Evolutionary conservation across 1,284 basidiomycete species (phyloP).

Genomic region (Apiotrichum sp.): DNA sequence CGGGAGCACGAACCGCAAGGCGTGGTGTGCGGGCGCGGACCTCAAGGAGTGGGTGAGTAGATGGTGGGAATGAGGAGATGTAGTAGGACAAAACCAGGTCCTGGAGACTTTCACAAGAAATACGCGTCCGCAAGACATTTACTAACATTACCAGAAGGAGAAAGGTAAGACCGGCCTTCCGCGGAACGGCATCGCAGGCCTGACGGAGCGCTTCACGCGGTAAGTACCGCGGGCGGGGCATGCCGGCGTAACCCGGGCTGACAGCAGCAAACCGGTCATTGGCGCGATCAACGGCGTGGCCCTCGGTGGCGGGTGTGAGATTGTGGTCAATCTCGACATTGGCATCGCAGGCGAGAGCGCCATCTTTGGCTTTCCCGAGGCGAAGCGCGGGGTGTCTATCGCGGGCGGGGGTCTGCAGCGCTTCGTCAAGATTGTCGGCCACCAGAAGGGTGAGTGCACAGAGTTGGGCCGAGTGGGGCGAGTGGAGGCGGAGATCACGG

Average conservation of each 20-base stretch:
- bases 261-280: slow-evolving; percentile 16
- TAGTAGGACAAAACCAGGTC: no score
- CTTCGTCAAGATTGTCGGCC: slow-evolving; percentile 13
- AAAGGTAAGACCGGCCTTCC: slow-evolving; percentile 2
- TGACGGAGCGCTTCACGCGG: slow-evolving; percentile 14
- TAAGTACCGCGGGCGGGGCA: background rate
- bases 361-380: slow-evolving; percentile 16
- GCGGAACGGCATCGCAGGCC: slow-evolving; percentile 13
- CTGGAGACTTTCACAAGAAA: background rate
- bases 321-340: slow-evolving; percentile 16
- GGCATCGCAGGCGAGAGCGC: slow-evolving; percentile 11
- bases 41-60: slow-evolving; percentile 14
- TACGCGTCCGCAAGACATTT: background rate
- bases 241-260: background rate
- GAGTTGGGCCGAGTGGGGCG: no score
- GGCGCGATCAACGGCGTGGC: slow-evolving; percentile 16
- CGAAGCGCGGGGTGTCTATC: slow-evolving; percentile 16
- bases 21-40: slow-evolving; percentile 18
- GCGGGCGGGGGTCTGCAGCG: slow-evolving; percentile 12
- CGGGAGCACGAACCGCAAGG: slow-evolving; percentile 9
- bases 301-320: slow-evolving; percentile 15
- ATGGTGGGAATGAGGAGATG: background rate
- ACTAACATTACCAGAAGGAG: slow-evolving; percentile 8
- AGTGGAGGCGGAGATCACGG: no score
- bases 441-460: slow-evolving; percentile 8